phyloP scores from a whole-genome alignment of 352 stramenopile species.

The Globisporangium emineosum region DNA sequence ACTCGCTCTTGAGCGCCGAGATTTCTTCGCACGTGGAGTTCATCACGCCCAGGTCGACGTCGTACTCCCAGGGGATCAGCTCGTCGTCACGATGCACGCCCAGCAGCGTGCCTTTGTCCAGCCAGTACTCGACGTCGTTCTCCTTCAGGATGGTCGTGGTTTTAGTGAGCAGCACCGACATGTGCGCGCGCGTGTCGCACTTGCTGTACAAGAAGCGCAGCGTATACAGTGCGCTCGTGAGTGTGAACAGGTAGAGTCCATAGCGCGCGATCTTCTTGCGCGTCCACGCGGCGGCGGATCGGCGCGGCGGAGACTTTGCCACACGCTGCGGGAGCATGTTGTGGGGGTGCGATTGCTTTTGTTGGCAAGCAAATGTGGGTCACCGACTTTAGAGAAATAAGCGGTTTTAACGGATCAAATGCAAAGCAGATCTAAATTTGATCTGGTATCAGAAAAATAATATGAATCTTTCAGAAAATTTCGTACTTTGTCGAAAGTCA shows the following conservation, averaged over 20 bases:
- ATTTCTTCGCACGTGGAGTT: slow-evolving; percentile 68
- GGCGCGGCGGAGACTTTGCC: slow-evolving; percentile 19
- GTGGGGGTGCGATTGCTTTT: background rate
- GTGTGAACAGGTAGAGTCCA: slow-evolving; percentile 27
- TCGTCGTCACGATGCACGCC: slow-evolving; percentile 64
- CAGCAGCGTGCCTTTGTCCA: slow-evolving; percentile 77
- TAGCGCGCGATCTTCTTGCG: slow-evolving; percentile 29
- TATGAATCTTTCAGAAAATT: too few relatives aligned
- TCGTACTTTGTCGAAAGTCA: too few relatives aligned
- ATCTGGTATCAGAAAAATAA: too few relatives aligned
- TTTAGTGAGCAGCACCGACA: slow-evolving; percentile 65
- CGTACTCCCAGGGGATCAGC: slow-evolving; percentile 80
- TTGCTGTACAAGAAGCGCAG: slow-evolving; percentile 67
- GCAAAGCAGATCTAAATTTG: too few relatives aligned
- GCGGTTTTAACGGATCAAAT: too few relatives aligned
- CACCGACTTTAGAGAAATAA: too few relatives aligned
- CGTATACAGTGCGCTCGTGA: slow-evolving; percentile 28
- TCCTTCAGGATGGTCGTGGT: slow-evolving; percentile 57
- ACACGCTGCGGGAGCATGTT: slow-evolving; percentile 21
- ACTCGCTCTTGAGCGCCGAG: slow-evolving; percentile 63
- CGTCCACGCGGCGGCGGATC: slow-evolving; percentile 11
- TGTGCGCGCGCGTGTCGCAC: slow-evolving; percentile 70
- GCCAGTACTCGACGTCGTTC: slow-evolving; percentile 77
- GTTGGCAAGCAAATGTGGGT: background rate
- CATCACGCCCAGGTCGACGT: slow-evolving; percentile 79